Conservation (phyloP, 2,329 filamentous ascomycete species). For the Colletotrichum cordylinicola region DNA sequence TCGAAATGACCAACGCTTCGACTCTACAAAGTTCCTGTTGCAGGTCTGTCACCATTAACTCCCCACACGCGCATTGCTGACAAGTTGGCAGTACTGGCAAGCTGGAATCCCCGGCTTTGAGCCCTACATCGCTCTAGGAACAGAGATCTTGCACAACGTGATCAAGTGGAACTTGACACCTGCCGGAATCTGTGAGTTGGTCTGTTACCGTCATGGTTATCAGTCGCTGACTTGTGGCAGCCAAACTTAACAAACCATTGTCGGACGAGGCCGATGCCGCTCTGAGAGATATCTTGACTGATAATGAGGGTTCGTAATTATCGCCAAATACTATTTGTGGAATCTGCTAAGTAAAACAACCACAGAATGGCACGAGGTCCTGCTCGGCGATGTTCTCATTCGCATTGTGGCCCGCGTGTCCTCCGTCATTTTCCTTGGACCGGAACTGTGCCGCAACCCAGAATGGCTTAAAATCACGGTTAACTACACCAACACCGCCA, state of each 20-base stretch:
- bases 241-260: neutral
- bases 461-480: conserved; percentile 24
- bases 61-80: neutral
- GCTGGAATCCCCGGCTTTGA: conserved; percentile 8
- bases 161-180: conserved; percentile 11
- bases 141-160: conserved; percentile 12
- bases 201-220: neutral
- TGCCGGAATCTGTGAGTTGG: neutral
- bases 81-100: neutral
- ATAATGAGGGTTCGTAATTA: neutral
- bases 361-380: conserved; percentile 22
- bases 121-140: neutral
- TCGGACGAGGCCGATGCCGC: neutral
- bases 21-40: neutral
- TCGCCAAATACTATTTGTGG: neutral
- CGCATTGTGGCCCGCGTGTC: conserved; percentile 26
- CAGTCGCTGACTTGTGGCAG: neutral
- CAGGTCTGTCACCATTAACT: neutral
- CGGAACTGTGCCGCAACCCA: conserved; percentile 23
- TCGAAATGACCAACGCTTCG: conserved; percentile 1
- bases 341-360: neutral
- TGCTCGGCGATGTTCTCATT: neutral
- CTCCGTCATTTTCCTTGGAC: conserved; percentile 25
- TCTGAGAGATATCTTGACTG: neutral
- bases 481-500: conserved; percentile 8